These are phyloP conservation scores for Aureoboletus auriporus DNA, from an alignment of 768 basidiomycete genomes.

Conservation along the genomic window DNA sequence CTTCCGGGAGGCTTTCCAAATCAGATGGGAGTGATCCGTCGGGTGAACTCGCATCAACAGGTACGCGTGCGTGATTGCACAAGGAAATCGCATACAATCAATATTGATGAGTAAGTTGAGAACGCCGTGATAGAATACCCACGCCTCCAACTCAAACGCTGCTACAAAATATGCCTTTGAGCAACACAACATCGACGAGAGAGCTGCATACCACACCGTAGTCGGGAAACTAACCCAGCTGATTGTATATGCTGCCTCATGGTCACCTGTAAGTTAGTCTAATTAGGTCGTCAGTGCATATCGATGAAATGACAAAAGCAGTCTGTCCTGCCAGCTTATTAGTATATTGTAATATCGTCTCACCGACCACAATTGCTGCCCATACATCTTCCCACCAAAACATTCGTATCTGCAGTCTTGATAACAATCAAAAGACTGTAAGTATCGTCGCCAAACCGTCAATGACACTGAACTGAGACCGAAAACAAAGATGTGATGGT, in stretches of 20 bases:
- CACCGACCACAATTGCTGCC: no score
- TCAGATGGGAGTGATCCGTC: not conserved
- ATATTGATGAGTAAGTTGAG: not conserved
- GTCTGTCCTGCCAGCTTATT: not conserved
- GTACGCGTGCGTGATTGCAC: constrained; percentile 12
- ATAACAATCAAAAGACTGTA: no score
- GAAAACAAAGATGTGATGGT: no score
- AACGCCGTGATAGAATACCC: not conserved
- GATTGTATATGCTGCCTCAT: not conserved
- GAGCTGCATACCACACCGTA: not conserved
- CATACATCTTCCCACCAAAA: no score
- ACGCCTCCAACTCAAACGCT: not conserved
- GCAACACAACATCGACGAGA: not conserved
- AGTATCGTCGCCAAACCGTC: no score
- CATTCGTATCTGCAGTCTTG: no score
- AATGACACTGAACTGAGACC: no score
- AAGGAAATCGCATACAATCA: constrained; percentile 14
- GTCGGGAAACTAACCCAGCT: not conserved
- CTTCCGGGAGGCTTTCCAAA: not conserved
- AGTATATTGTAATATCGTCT: no score
- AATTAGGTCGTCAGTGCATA: not conserved
- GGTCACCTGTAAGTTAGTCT: not conserved
- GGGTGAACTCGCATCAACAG: not conserved
- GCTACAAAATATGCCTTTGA: not conserved
- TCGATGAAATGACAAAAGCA: not conserved